Base-by-base conservation (phyloP, 1,284 basidiomycete genomes). In the Kwoniella shivajii region DNA sequence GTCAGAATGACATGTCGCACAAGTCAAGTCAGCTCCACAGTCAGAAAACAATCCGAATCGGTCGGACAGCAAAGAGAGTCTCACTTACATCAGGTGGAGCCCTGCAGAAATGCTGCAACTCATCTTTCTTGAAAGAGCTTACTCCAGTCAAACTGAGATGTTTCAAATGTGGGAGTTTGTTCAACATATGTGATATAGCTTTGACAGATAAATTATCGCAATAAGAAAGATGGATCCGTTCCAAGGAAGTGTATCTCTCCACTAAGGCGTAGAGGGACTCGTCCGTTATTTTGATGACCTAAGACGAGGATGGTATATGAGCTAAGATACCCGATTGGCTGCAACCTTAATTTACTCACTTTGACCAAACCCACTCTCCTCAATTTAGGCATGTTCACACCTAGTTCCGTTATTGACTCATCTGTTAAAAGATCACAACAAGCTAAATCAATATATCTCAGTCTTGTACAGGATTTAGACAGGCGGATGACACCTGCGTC, bases 101-200 rank as follows among this genome's bases (percentile, higher is more conserved):
- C 27, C 95, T 84, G 76, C 95, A 97, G 75, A 93, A 98, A 61
- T 85, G 83, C 75, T 98, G 94, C 57, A 98, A 75, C 68, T 95
- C 92, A 18, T 84, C 81, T 62, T 89, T 84, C 47, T 88, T 85
- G 80, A 99, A 99, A 1, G 92, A 87, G 6, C 88, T 87, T 29
- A 99, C 89, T n/a, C 95, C 96, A 11, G 96, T 98, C 63, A 99
- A 79, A 75, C 92, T 96, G 44, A 99, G 82, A 78, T 99, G 96
- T 3, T 92, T 97, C 34, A 99, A 81, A 63, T 91, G 89, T 64
- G 86, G 85, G 18, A 99, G 83, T 67, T 89, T 86, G 73, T 91
- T 88, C 46, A 99, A 83, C 36, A 99, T 83, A 77, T 88, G 92
- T 67, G 95, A 90, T 49, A 99, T 86, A 13, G 93, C 93, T 74